A percentile compares a stretch with the other conserved stretches of the same genome.
Conservation (phyloP, 2,329 filamentous ascomycete genomes). For the Dothideomycetes sp. region DNA sequence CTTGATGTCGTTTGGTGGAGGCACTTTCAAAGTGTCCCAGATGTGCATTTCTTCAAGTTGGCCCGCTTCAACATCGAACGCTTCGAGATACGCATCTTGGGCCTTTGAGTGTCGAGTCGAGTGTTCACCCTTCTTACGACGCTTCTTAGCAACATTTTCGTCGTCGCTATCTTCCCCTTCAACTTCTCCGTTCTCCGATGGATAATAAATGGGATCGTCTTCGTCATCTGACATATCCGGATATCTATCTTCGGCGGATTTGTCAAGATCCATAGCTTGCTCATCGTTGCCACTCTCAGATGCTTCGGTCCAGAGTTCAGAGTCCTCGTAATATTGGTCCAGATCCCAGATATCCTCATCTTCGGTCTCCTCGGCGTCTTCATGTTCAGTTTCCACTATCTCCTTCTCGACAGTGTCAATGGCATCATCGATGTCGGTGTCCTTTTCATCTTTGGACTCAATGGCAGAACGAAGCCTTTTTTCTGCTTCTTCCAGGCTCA, state of each 20-base stretch:
- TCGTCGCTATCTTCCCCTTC: conserved; percentile 3
- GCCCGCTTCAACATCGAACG: conserved; percentile 38
- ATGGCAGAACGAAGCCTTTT: conserved; percentile 25
- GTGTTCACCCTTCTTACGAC: neutral
- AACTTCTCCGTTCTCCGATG: neutral
- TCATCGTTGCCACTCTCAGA: conserved; percentile 17
- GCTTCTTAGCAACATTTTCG: conserved; percentile 6
- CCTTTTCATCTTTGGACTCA: neutral
- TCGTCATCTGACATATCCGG: conserved; percentile 1
- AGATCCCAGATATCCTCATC: conserved; percentile 28
- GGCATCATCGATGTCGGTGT: conserved; percentile 1
- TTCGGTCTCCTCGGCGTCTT: conserved; percentile 29
- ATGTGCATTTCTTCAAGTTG: conserved; percentile 37
- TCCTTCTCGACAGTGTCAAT: conserved; percentile 14
- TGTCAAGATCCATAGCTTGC: neutral
- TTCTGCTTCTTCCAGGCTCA: conserved; percentile 36
- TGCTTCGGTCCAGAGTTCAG: conserved; percentile 19
- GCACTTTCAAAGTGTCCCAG: conserved; percentile 33
- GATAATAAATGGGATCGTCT: neutral
- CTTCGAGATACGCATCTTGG: conserved; percentile 39
- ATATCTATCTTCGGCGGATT: conserved; percentile 3
- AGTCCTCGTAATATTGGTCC: conserved; percentile 43
- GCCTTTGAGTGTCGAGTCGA: conserved; percentile 12
- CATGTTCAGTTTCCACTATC: conserved; percentile 29
- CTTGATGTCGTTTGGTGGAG: conserved; percentile 19